phyloP scores from a whole-genome alignment of 176 grass and related monocot genomes.

The Aegilops tauschii region DNA sequence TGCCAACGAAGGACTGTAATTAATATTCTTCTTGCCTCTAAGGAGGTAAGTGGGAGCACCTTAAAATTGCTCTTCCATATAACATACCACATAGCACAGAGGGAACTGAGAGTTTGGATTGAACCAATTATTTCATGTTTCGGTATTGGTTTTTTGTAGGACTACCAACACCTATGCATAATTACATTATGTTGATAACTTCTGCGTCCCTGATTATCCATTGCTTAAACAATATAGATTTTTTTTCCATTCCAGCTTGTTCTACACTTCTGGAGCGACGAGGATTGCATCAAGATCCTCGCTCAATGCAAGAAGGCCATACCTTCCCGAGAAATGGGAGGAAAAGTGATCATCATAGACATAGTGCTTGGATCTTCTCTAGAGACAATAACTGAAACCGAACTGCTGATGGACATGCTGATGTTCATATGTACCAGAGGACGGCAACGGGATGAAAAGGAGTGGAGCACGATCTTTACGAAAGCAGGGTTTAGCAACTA shows the following conservation, averaged over 20 bases:
- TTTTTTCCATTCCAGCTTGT: slow-evolving; percentile 15
- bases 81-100: too few species aligned
- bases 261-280: slow-evolving; percentile 33
- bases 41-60: too few species aligned
- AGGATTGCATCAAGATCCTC: slow-evolving; percentile 30
- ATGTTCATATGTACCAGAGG: neutral
- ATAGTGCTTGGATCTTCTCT: slow-evolving; percentile 19
- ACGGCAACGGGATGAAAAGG: neutral
- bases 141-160: too few species aligned
- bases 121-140: too few species aligned
- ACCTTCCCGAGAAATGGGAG: slow-evolving; percentile 18
- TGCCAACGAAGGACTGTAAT: too few species aligned
- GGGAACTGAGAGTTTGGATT: too few species aligned
- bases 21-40: too few species aligned
- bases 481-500: neutral
- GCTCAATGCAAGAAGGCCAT: slow-evolving; percentile 32
- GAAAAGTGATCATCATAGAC: slow-evolving; percentile 38
- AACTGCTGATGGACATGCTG: neutral
- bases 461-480: neutral
- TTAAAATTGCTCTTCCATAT: too few species aligned
- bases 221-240: neutral
- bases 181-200: too few species aligned
- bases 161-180: too few species aligned
- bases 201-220: too few species aligned
- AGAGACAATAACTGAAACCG: neutral